Evolutionary conservation across 1,284 basidiomycete species (phyloP), one percentile per base, ranked within the genome.

Genomic region (Sporisorium iseilematis-ciliati): DNA sequence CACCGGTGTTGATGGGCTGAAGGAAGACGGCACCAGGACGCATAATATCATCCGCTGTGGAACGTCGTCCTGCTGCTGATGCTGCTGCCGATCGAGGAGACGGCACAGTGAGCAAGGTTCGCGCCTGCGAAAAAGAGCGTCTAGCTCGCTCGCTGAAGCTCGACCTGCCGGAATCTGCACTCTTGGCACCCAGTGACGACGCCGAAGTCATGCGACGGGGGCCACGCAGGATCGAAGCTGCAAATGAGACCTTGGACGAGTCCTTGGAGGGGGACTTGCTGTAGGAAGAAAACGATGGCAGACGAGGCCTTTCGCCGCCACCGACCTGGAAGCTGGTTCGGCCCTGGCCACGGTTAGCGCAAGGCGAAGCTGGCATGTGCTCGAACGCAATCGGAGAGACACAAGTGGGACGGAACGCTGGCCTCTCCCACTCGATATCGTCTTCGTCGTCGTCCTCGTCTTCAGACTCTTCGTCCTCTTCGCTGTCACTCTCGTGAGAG

Each of bases 351-450:
- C 38, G 52, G 23, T 20, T 31, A 35, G 38, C 23, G 23, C 35
- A 33, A 1, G 46, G 35, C 23, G 57, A 48, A 23, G 43, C 12
- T 8, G 42, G 55, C 1, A 38, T 18, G 8, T 54, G 42, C 41
- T 48, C 42, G 8, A 61, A 53, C 3, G 35, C 45, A n/a, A 50
- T 38, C 10, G 48, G 52, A 31, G 52, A 49, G 18, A 18, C 31
- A 46, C 35, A 33, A 11, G 46, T 38, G 3, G 40, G 45, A 4
- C 45, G 53, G n/a, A 18, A 3, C 29, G 46, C 20, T n/a, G 62
- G 49, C 21, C 31, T 40, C 35, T 60, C 64, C 57, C 64, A 66
- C 20, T 66, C 64, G 20, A 60, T 66, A 12, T 66, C 64, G 35
- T 60, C 64, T 33, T 64, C 54, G 25, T 56, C 46, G 23, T 38